Percentiles rank a stretch among this genome's conserved stretches.
Conservation (phyloP, 495 filamentous ascomycete genomes). For the Apiosordaria backusii region DNA sequence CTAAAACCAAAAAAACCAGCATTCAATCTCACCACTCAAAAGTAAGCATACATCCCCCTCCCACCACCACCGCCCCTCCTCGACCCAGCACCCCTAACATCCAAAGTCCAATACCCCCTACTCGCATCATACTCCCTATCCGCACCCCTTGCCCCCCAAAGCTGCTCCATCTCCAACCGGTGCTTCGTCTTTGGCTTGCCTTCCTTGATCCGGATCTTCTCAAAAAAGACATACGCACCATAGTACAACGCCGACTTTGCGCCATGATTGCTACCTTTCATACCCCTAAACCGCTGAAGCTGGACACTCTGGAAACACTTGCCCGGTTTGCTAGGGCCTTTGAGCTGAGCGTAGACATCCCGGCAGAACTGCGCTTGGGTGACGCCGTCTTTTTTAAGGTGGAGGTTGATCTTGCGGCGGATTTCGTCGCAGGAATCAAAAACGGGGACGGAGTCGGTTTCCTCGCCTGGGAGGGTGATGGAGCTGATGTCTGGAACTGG, state of each 20-base stretch:
- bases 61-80: neutral
- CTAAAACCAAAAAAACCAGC: neutral
- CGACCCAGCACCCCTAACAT: neutral
- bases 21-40: neutral
- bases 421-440: conserved; percentile 58
- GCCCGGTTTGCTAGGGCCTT: conserved; percentile 9
- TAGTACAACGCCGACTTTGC: conserved; percentile 45
- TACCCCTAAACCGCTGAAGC: conserved; percentile 47
- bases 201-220: conserved; percentile 56
- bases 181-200: conserved; percentile 53
- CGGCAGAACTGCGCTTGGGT: conserved; percentile 53
- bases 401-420: conserved; percentile 50
- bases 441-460: conserved; percentile 40
- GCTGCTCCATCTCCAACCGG: conserved; percentile 51
- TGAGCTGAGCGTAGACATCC: conserved; percentile 39
- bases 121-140: conserved; percentile 17
- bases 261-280: conserved; percentile 46
- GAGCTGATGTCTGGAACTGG: conserved; percentile 32
- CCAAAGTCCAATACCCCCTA: neutral
- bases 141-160: conserved; percentile 31
- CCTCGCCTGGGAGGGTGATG: conserved; percentile 44
- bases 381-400: conserved; percentile 46
- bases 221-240: conserved; percentile 54
- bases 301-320: conserved; percentile 30
- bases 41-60: conserved; percentile 1